phyloP scores from a whole-genome alignment of 75 land plant species.

The Pseudotsuga menziesii region DNA sequence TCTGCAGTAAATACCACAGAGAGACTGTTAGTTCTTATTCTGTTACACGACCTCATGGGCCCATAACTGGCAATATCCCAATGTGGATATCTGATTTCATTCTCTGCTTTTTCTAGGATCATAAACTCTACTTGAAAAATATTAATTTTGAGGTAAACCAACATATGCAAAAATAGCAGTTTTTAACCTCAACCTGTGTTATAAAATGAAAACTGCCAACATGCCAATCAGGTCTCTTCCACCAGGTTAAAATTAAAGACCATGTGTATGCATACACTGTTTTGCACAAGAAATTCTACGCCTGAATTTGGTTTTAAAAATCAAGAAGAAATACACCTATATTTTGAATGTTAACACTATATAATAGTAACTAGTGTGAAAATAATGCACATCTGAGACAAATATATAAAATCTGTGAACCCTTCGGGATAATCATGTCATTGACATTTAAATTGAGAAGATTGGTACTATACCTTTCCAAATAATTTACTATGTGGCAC shows the following conservation, averaged over 20 bases:
- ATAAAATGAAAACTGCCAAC: not conserved
- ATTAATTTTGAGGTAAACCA: not conserved
- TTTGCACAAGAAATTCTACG: not conserved
- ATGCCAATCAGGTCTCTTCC: not conserved
- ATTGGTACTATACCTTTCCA: too few species aligned
- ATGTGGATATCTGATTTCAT: not conserved
- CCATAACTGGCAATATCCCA: not conserved
- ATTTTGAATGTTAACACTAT: not conserved
- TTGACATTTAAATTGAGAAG: not conserved
- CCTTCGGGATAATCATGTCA: not conserved
- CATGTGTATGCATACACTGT: too few species aligned
- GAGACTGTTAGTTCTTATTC: not conserved
- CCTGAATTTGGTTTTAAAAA: not conserved
- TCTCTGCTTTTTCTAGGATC: not conserved
- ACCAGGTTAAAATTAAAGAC: not conserved
- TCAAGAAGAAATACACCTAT: not conserved
- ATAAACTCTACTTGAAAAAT: not conserved
- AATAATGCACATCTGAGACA: not conserved
- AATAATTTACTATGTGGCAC: not conserved
- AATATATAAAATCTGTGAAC: not conserved
- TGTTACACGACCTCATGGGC: not conserved
- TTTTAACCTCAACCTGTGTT: conserved; percentile 1
- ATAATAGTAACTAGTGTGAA: not conserved
- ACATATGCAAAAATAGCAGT: not conserved
- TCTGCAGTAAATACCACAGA: not conserved